Evolutionary conservation across 768 basidiomycete species (phyloP).

Genomic region (Trametes cubensis): DNA sequence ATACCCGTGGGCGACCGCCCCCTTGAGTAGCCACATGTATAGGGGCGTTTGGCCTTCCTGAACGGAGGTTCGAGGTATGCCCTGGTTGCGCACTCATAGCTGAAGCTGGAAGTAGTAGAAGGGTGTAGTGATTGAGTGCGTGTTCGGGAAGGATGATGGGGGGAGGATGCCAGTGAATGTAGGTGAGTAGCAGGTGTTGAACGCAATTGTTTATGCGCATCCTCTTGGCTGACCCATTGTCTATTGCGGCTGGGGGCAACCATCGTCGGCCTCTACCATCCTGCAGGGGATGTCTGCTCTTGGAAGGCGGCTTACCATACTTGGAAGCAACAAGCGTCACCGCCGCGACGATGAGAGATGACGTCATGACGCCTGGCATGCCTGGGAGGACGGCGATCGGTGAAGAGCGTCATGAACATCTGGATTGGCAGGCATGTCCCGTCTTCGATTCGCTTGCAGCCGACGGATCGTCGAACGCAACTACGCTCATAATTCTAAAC

Average conservation of each 20-base stretch:
- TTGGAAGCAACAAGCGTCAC: neutral
- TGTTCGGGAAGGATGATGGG: neutral
- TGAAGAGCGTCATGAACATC: too few relatives aligned
- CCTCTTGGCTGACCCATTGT: neutral
- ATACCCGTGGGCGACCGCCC: slow-evolving; percentile 11
- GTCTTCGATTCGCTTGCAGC: too few relatives aligned
- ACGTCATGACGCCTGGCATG: neutral
- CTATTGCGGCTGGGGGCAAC: neutral
- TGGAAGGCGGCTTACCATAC: slow-evolving; percentile 9
- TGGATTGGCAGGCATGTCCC: too few relatives aligned
- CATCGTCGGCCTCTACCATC: neutral
- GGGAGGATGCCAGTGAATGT: too few relatives aligned
- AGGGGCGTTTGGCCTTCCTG: slow-evolving; percentile 11
- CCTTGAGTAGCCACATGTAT: slow-evolving; percentile 1
- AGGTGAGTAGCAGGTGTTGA: neutral
- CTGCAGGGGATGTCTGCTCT: neutral
- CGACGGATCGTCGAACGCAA: too few relatives aligned
- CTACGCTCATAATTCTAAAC: too few relatives aligned
- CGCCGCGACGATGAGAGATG: neutral
- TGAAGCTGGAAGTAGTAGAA: neutral
- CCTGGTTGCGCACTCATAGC: slow-evolving; percentile 11
- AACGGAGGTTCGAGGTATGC: slow-evolving; percentile 3
- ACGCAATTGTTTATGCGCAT: neutral
- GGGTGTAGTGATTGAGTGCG: too few relatives aligned
- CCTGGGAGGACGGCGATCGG: too few relatives aligned